A percentile compares a stretch with the other conserved stretches of the same genome.
Evolutionary conservation across 371 early-diverging fungal species (phyloP).

Genomic region (Mortierella sp.): DNA sequence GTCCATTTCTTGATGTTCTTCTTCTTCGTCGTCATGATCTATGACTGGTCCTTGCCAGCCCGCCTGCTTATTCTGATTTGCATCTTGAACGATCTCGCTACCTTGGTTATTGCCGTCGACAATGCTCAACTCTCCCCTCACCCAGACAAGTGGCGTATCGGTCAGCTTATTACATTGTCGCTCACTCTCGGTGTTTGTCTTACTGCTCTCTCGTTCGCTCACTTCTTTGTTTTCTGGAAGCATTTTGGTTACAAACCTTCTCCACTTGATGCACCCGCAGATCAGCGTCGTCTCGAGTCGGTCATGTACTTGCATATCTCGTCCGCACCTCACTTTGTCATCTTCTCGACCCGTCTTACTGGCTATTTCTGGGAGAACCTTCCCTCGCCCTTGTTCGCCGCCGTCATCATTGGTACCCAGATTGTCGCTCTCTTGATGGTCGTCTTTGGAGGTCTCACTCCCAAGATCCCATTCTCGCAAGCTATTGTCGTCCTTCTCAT

Average conservation of each 20-base stretch:
- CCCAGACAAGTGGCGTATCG: slow-evolving; percentile 91
- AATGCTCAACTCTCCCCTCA: slow-evolving; percentile 81
- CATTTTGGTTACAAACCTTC: slow-evolving; percentile 22
- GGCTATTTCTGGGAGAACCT: slow-evolving; percentile 87
- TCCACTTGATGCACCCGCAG: not conserved
- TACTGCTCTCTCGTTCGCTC: slow-evolving; percentile 76
- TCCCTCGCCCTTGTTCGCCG: slow-evolving; percentile 83
- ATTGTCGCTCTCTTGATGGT: slow-evolving; percentile 90
- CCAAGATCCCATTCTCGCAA: slow-evolving; percentile 62
- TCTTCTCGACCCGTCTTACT: slow-evolving; percentile 91
- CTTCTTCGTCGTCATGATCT: slow-evolving; percentile 79
- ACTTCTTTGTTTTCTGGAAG: slow-evolving; percentile 67
- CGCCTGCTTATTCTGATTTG: slow-evolving; percentile 82
- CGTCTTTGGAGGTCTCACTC: slow-evolving; percentile 76
- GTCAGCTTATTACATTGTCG: slow-evolving; percentile 82
- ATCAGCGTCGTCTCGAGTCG: slow-evolving; percentile 63
- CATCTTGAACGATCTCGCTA: slow-evolving; percentile 86
- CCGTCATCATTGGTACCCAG: slow-evolving; percentile 91
- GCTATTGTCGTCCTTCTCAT: slow-evolving; percentile 65
- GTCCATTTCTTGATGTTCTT: slow-evolving; percentile 91
- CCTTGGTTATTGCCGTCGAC: slow-evolving; percentile 87
- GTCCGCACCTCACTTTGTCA: slow-evolving; percentile 95
- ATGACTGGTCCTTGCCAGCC: slow-evolving; percentile 77
- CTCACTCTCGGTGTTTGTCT: slow-evolving; percentile 73
- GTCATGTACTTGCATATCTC: slow-evolving; percentile 91